These are phyloP conservation scores for Pythium coloratum DNA, from an alignment of 352 stramenopile species.

Conservation along the genomic window DNA sequence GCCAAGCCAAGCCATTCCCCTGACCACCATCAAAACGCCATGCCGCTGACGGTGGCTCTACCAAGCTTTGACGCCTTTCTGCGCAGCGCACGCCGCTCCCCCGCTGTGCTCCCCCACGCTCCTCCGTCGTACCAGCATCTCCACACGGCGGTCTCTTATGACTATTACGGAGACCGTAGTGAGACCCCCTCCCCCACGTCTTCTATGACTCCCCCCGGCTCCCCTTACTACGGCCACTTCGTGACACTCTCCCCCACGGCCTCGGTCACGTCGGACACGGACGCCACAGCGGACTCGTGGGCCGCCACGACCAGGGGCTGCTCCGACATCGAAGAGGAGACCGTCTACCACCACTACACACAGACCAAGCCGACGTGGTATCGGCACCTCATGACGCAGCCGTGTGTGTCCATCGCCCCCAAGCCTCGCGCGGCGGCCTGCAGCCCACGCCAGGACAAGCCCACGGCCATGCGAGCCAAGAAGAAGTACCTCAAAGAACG, in stretches of 20 bases:
- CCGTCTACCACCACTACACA: not conserved
- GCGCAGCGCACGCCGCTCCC: conserved; percentile 18
- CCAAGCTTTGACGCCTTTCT: conserved; percentile 26
- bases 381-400: conserved; percentile 9
- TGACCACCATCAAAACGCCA: not conserved
- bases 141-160: not conserved
- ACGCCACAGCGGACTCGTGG: not conserved
- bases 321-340: conserved; percentile 4
- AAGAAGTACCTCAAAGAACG: conserved; percentile 73
- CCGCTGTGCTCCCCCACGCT: conserved; percentile 11
- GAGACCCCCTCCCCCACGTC: not conserved
- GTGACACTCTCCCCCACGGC: conserved; percentile 18
- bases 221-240: conserved; percentile 24
- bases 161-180: not conserved
- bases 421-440: not conserved
- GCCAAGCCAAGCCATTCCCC: no score
- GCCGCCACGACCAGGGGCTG: not conserved
- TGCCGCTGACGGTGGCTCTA: conserved; percentile 15
- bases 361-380: not conserved
- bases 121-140: not conserved
- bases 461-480: conserved; percentile 26
- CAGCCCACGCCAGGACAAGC: not conserved
- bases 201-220: conserved; percentile 12
- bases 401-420: conserved; percentile 10
- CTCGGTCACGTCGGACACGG: conserved; percentile 2